Base-by-base conservation (phyloP, 305 asterid genomes). In the Stenogyne calaminthoides region DNA sequence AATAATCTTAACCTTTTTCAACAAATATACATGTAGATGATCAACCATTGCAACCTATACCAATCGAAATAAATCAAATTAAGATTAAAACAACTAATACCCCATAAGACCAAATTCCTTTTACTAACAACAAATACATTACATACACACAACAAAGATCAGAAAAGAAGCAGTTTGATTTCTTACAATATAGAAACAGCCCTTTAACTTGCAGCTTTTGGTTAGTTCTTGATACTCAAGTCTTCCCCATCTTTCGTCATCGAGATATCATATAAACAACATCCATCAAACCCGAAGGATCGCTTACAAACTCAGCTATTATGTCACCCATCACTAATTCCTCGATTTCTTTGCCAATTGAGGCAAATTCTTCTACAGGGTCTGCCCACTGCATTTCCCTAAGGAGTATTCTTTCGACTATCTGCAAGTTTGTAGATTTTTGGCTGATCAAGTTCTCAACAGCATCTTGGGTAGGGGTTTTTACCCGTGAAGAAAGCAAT, bases 271-370 rank as follows among this genome's bases (percentile, higher is more conserved):
- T 44, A 44, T 3, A 44, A 47, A 47, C 3, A 1, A 15, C 22
- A 49, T 49, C 62, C 62, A 58, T 58, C 8, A 58, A 58, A 32
- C 9, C 36, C 42, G 2, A 58, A 55, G 22, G 34, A 55, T n/a
- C 64, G 18, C 61, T 78, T 15, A 77, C 55, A 72, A 85, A 15
- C 78, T 92, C 98, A 62, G 16, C 67, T 64, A 90, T 69, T 74
- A 92, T 77, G 55, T 88, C 95, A 34, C 82, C 86, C 55, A 86
- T 80, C 88, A 92, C 75, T 58, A 80, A 29, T 46, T 74, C 58
- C 90, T 83, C 96, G 19, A 93, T 80, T 19, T 80, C 82, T 51
- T 60, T 80, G 64, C 89, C 90, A 14, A 86, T 57, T 12, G 20
- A 27, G 52, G 82, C 77, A 5, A 81, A 72, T 25, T 76, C 86